These are phyloP conservation scores for Ascocoryne sarcoides DNA, from an alignment of 2,329 filamentous ascomycete species.

Conservation along the genomic window DNA sequence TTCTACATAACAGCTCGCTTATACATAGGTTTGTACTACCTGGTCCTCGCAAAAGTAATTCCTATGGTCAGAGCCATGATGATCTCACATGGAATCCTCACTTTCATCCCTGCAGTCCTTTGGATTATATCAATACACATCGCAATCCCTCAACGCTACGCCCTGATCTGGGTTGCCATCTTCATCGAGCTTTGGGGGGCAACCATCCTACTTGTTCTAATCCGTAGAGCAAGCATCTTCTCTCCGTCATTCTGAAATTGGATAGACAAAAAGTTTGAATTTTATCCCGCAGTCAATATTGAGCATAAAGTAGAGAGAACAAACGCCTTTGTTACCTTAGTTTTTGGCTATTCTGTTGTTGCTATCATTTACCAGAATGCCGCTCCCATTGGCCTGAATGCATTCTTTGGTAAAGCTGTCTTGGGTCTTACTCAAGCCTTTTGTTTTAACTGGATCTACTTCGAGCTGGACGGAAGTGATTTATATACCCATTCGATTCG, in stretches of 20 bases:
- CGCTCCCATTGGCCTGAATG: conserved; percentile 42
- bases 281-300: conserved; percentile 54
- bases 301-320: conserved; percentile 58
- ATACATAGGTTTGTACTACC: conserved; percentile 41
- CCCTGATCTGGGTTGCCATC: conserved; percentile 47
- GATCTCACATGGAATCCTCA: conserved; percentile 37
- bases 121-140: conserved; percentile 55
- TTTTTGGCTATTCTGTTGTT: conserved; percentile 57
- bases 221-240: conserved; percentile 28
- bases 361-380: conserved; percentile 51
- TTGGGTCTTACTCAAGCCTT: conserved; percentile 50
- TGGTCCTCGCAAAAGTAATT: conserved; percentile 38
- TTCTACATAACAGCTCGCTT: conserved; percentile 53
- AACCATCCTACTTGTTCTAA: conserved; percentile 35
- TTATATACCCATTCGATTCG: conserved; percentile 41
- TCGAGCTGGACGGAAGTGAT: neutral
- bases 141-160: conserved; percentile 44
- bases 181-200: conserved; percentile 43
- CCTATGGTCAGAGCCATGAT: conserved; percentile 51
- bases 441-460: conserved; percentile 52
- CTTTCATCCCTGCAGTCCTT: conserved; percentile 40
- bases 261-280: conserved; percentile 40
- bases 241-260: conserved; percentile 10
- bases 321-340: conserved; percentile 54
- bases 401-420: conserved; percentile 54